Evolutionary conservation across 2,329 filamentous ascomycete genomes (phyloP).

Genomic region (Aspergillus carbonarius): DNA sequence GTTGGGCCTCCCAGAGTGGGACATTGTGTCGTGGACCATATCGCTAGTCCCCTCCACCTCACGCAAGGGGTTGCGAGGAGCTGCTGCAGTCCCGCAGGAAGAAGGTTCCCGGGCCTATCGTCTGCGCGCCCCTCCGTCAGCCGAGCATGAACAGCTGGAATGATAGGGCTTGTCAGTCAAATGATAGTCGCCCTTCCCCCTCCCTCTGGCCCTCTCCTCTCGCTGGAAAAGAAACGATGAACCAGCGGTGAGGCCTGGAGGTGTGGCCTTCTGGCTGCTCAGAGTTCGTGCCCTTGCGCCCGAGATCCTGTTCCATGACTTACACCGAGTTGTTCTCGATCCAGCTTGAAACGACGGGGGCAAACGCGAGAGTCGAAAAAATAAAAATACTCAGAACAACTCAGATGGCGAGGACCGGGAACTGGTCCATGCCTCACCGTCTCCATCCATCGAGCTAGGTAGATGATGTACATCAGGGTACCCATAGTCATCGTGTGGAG

Average conservation of each 20-base stretch:
- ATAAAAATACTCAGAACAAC: neutral
- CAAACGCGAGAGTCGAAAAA: neutral
- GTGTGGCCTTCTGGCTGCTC: neutral
- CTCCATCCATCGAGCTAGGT: conserved; percentile 2
- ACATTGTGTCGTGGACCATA: conserved; percentile 12
- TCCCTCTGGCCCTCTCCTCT: conserved; percentile 2
- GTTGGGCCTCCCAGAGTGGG: conserved; percentile 15
- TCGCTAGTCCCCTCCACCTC: conserved; percentile 15
- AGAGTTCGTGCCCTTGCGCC: conserved; percentile 5
- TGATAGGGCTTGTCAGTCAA: conserved; percentile 18
- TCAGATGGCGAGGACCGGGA: neutral
- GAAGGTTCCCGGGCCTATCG: conserved; percentile 25
- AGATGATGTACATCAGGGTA: conserved; percentile 1
- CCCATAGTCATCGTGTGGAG: conserved; percentile 4
- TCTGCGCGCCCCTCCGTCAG: conserved; percentile 14
- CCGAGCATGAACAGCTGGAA: conserved; percentile 19
- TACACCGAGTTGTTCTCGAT: conserved; percentile 4
- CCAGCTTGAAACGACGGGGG: neutral
- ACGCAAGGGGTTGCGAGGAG: conserved; percentile 24
- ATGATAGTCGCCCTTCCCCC: conserved; percentile 9
- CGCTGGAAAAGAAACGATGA: conserved; percentile 2
- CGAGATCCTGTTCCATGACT: neutral
- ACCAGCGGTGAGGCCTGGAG: conserved; percentile 21
- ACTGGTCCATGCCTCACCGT: conserved; percentile 1
- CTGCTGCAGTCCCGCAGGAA: conserved; percentile 17